Evolutionary conservation across 2,329 filamentous ascomycete species (phyloP).

Genomic region (Monascus ruber): DNA sequence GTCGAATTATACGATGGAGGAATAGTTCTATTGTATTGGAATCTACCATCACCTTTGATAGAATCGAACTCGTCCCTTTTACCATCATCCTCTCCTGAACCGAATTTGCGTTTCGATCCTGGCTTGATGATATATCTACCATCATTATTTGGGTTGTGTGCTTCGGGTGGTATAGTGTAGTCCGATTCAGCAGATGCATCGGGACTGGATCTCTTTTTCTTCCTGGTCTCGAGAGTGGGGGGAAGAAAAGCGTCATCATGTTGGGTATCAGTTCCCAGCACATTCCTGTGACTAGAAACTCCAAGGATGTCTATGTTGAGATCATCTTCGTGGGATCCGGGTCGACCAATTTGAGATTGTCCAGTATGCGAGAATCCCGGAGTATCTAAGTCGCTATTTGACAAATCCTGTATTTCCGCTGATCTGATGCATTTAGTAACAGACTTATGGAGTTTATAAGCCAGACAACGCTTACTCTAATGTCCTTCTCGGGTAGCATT

Average conservation of each 20-base stretch:
- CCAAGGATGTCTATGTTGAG: slow-evolving; percentile 2
- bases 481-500: slow-evolving; percentile 45
- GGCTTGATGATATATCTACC: slow-evolving; percentile 25
- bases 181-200: neutral
- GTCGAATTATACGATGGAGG: slow-evolving; percentile 8
- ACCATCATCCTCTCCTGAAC: slow-evolving; percentile 38
- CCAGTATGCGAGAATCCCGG: slow-evolving; percentile 21
- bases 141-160: slow-evolving; percentile 1
- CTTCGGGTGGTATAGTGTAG: slow-evolving; percentile 1
- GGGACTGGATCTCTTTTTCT: slow-evolving; percentile 12
- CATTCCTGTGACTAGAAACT: slow-evolving; percentile 1
- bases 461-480: slow-evolving; percentile 37
- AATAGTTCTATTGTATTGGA: slow-evolving; percentile 21
- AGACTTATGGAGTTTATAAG: neutral
- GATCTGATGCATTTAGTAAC: slow-evolving; percentile 13
- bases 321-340: slow-evolving; percentile 24
- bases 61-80: slow-evolving; percentile 15
- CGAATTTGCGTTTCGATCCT: slow-evolving; percentile 48
- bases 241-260: slow-evolving; percentile 11
- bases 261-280: slow-evolving; percentile 3
- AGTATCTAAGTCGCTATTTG: slow-evolving; percentile 12
- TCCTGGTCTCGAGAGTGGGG: slow-evolving; percentile 21
- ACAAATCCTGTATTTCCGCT: slow-evolving; percentile 23
- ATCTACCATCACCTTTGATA: slow-evolving; percentile 17
- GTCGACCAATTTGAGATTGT: slow-evolving; percentile 39